Conservation (phyloP, 768 basidiomycete species). For the Dendrothele bispora region DNA sequence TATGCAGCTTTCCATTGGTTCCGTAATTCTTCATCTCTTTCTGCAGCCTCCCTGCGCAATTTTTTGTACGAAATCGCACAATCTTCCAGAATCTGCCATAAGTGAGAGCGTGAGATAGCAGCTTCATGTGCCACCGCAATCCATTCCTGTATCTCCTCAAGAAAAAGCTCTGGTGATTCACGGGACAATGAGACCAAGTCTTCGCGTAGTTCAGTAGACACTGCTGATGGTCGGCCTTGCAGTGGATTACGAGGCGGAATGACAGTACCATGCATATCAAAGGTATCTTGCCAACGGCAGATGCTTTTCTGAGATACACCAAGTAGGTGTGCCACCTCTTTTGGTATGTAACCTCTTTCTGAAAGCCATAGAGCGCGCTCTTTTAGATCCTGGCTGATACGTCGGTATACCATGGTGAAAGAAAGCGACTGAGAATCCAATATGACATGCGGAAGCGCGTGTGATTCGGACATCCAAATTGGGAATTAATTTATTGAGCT, state of each 20-base stretch:
- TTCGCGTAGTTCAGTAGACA: background rate
- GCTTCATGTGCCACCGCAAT: constrained; percentile 13
- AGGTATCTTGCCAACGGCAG: background rate
- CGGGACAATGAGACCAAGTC: background rate
- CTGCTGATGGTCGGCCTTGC: background rate
- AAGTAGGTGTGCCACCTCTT: background rate
- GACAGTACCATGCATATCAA: background rate
- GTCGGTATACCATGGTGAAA: background rate
- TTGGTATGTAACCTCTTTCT: background rate
- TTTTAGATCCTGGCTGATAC: background rate
- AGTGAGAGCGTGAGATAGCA: constrained; percentile 12
- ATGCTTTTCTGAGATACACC: background rate
- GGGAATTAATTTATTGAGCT: no score
- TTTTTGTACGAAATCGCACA: constrained; percentile 23
- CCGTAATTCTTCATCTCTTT: constrained; percentile 15
- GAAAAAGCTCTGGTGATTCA: background rate
- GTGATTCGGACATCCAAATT: no score
- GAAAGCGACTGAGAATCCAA: no score
- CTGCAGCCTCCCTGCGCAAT: constrained; percentile 11
- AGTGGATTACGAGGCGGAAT: background rate
- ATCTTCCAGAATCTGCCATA: constrained; percentile 14
- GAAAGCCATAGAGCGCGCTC: background rate
- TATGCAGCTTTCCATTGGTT: constrained; percentile 11
- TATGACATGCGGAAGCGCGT: no score
- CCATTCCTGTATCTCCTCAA: constrained; percentile 1